Percentiles rank a stretch among this genome's conserved stretches.
These are phyloP conservation scores for Radiomyces spectabilis DNA, from an alignment of 192 early-diverging fungal genomes.

Conservation along the genomic window DNA sequence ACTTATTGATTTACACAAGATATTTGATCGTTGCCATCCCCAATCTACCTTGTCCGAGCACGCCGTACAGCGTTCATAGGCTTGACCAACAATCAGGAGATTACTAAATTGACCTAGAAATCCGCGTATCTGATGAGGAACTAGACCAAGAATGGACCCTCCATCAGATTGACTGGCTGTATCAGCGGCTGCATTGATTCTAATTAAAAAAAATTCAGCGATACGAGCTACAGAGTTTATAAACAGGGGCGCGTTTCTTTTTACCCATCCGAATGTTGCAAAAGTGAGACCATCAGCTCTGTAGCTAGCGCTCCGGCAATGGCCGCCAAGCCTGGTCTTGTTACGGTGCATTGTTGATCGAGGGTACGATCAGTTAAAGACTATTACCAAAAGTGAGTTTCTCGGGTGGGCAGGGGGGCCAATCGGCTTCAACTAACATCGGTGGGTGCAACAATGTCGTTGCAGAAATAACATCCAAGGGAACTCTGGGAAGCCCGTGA, in stretches of 20 bases:
- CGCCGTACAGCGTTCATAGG: conserved; percentile 86
- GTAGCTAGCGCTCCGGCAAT: conserved; percentile 83
- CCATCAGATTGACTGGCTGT: conserved; percentile 1
- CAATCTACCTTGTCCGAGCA: conserved; percentile 61
- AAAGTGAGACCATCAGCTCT: conserved; percentile 81
- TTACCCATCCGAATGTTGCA: conserved; percentile 79
- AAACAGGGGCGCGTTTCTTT: neutral
- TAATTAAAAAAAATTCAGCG: conserved; percentile 8
- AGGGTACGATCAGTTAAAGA: conserved; percentile 89
- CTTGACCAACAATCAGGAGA: conserved; percentile 72
- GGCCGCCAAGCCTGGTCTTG: conserved; percentile 89
- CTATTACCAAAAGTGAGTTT: conserved; percentile 24
- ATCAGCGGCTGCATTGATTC: conserved; percentile 49
- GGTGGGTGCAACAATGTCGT: conserved; percentile 93
- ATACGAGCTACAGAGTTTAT: neutral
- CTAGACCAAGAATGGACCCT: conserved; percentile 51
- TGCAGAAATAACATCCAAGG: conserved; percentile 97
- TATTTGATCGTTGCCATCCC: too few species aligned
- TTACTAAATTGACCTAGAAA: conserved; percentile 83
- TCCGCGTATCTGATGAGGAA: conserved; percentile 94
- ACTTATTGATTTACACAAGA: too few species aligned
- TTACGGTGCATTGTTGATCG: conserved; percentile 98
- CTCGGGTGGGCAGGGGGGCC: neutral
- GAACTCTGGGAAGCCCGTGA: conserved; percentile 26
- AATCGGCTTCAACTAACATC: conserved; percentile 52